Base-by-base conservation (phyloP, 2,329 filamentous ascomycete genomes). In the Verticillium isaacii region DNA sequence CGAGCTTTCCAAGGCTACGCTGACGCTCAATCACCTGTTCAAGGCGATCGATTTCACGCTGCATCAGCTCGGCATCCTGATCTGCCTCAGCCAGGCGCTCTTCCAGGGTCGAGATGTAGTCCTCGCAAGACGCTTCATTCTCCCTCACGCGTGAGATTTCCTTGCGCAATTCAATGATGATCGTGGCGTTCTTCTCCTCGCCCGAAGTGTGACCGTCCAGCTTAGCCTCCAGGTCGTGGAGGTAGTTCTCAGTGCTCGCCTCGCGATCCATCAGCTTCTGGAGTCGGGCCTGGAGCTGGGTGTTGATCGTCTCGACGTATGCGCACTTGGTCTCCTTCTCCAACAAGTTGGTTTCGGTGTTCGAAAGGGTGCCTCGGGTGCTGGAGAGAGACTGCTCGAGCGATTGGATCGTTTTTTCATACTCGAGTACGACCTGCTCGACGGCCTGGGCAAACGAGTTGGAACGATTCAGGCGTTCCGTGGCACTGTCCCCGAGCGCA, bases 11-110 rank as follows among this genome's bases (percentile, higher is more conserved):
- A 3, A 99, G 85, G 73, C 93, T 97, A 63, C 95, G 86, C 75
- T 99, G 95, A 57, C 96, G 91, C 75, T 98, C 94, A 59, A 99
- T 88, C 8, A 99, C 92, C 74, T 97, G 92, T 75, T 98, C 95
- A 14, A 99, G 82, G 37, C 94, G 88, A 70, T 97, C 92, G 65
- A 99, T 91, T 71, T 99, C 95, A 39, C 94, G 91, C 74, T 97
- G 93, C 94, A 99, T 97, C 64, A 97, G 80, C 73, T 98, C 95
- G 66, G 92, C 88, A 72, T 99, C 95, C 74, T 98, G 94, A 70
- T 99, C 95, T 2, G 94, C 90, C 75, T 99, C 95, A 0, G 95
- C 95, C 9, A 99, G 84, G 25, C 94, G 90, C 77, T 98, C 95
- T 73, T 99, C 95, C 12, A 99, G 80, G 0, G 93, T 98, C 1